Base-by-base conservation (phyloP, 257 asterid genomes). In the Solanum chiquidenum region DNA sequence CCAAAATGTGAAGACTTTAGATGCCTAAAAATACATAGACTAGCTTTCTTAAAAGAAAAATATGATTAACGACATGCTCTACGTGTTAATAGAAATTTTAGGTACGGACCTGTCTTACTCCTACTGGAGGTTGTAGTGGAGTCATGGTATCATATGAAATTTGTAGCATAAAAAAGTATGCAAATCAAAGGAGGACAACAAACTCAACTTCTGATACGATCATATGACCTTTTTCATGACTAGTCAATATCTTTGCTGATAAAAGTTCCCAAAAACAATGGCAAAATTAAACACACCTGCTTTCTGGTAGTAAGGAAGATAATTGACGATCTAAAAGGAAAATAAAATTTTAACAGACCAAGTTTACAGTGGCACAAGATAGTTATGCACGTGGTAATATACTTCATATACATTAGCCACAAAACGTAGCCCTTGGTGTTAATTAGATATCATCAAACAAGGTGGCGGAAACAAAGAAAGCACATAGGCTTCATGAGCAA, bases 251-350 rank as follows among this genome's bases (percentile, higher is more conserved):
- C 44, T 38, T 94, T 25, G 95, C 93, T 4, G 98, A 93, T 84
- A 92, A 90, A 79, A 96, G 94, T 95, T 96, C 99, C 99, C 99
- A 95, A 85, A 94, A 84, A 95, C 98, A 89, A 96, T 94, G 23
- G 95, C 97, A 91, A 94, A 96, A 89, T 98, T 96, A 92, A 93
- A 95, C 44, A 96, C 95, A 87, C 95, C 98, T 35, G 98, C 98
- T 89, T 94, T 96, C 87, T 94, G 98, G 92, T 95, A 98, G 87
- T 96, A 94, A 13, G 95, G 98, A 88, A 94, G 94, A 90, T 95
- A 98, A 89, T 92, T 96, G 90, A 95, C 91, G 88, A 96, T 97
- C 98, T 95, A 89, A 11, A 83, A 52, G 66, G 14, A 75, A 87
- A 87, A 25, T 60, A 77, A 76, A 69, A 66, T n/a, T n/a, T 76